Base-by-base conservation (phyloP, 129 eudicot genomes). In the Pulicaria dysenterica region DNA sequence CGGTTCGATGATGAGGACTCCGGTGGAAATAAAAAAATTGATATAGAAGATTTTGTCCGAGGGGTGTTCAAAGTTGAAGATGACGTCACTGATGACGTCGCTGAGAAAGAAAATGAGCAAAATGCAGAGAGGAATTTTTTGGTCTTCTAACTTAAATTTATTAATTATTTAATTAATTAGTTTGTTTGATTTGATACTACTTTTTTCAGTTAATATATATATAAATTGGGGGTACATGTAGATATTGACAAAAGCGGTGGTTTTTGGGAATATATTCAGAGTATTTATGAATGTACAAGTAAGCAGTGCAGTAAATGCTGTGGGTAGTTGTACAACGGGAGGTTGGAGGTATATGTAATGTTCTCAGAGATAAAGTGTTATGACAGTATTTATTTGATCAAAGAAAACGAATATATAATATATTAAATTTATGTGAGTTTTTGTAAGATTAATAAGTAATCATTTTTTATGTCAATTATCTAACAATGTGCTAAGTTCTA, bases 41-140 rank as follows among this genome's bases (percentile, higher is more conserved):
- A 94, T 64, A 83, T 90, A 74, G 96, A 90, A 55, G 78, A 73
- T 43, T 82, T 80, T 77, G 96, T 90, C 31, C 78, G 70, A 12
- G 91, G 82, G 19, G 85, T 90, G 53, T 94, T 94, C 48, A 72
- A 83, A 19, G 83, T 47, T 1, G 83, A 45, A 3, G 83, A 58
- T 48, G 82, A 75, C 57, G 69, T 41, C 19, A 55, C n/a, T 3
- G 66, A 4, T 31, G 83, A 70, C 73, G 82, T 70, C 43, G 63
- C 5, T 0, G 24, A 1, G 11, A 41, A 60, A 37, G 76, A 77
- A 41, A 19, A 8, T 8, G 81, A 51, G 39, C 15, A 59, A 50
- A 49, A 49, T 48, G 61, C 8, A 24, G 69, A 42, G 10, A 61
- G 44, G 68, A 47, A 68, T 46, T 62, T 80, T 74, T 45, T 37